phyloP scores from a whole-genome alignment of 2,329 filamentous ascomycete genomes.

The Aspergillus sp. region DNA sequence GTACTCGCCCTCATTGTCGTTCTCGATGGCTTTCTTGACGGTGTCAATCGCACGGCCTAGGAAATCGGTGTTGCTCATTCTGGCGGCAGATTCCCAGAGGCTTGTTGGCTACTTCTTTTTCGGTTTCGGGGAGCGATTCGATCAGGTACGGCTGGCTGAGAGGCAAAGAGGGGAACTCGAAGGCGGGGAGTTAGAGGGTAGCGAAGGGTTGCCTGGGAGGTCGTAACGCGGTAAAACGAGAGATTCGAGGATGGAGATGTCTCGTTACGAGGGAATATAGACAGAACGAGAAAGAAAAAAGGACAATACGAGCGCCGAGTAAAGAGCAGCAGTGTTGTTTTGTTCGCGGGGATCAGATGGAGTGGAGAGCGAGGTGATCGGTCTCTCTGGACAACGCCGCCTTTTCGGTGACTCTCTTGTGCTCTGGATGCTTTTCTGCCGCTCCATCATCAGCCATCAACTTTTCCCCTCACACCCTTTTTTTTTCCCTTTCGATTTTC shows the following conservation, averaged over 20 bases:
- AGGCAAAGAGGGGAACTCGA: background rate
- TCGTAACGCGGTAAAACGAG: background rate
- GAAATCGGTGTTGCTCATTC: conserved; percentile 95
- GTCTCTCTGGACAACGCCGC: conserved; percentile 10
- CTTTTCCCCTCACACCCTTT: conserved; percentile 23
- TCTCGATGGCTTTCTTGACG: conserved; percentile 96
- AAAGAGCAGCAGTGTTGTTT: conserved; percentile 1
- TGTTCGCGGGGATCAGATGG: conserved; percentile 5
- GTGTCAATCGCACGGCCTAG: conserved; percentile 93
- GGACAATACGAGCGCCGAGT: background rate
- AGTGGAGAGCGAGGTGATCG: conserved; percentile 4
- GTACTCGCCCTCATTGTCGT: conserved; percentile 93
- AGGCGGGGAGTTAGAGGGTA: conserved; percentile 8
- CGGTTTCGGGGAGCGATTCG: background rate
- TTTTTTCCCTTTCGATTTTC: conserved; percentile 3
- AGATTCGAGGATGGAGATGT: background rate
- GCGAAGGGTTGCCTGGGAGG: conserved; percentile 5
- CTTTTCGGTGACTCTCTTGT: conserved; percentile 19
- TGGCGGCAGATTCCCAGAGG: background rate
- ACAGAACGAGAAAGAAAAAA: background rate
- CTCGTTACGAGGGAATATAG: background rate
- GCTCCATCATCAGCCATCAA: conserved; percentile 18
- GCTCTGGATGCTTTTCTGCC: conserved; percentile 17
- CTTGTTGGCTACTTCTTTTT: background rate
- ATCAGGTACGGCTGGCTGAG: background rate